Base-by-base conservation (phyloP, 768 basidiomycete genomes). In the Hypsizygus marmoreus region DNA sequence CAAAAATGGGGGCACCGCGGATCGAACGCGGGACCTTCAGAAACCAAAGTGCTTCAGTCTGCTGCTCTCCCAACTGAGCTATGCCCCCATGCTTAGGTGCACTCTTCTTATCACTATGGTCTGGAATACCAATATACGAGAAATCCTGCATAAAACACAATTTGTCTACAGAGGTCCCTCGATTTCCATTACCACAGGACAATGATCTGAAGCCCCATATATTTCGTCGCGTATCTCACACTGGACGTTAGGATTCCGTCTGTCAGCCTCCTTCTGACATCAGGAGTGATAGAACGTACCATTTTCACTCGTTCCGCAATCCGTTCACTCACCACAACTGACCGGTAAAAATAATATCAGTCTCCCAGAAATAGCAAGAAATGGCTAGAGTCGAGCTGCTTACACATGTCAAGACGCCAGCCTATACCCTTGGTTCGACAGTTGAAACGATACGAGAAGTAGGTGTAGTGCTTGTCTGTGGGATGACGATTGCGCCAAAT, bases 401-500 rank as follows among this genome's bases (percentile, higher is more conserved):
- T 71, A 91, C 90, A 91, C 73, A 84, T 85, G 60, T 95, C 92
- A 20, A 95, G 66, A 53, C 92, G 75, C 92, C 92, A 95, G 2
- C 91, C 91, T 35, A 91, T 76, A 3, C 90, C 87, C 58, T 92
- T 94, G 43, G 59, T 62, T 20, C 92, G 73, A 61, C 87, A 88
- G 51, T 89, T 82, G 67, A 91, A 91, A 20, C 88, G 79, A 59
- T 89, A 92, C 3, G 86, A 86, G 51, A 86, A 93, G 61, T 92
- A 94, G 0, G 88, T 88, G 64, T 88, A 95, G 54, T 88, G 84
- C n/a, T 67, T 71, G n/a, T 76, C 66, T 12, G 74, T 68, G 6
- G 86, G 88, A 57, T 94, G 82, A 7, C 74, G 69, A 22, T 78
- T 67, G 38, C 92, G 75, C 92, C 92, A 95, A 29, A 91, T 68